Base-by-base conservation (phyloP, 257 asterid genomes). In the Paulownia fortunei region DNA sequence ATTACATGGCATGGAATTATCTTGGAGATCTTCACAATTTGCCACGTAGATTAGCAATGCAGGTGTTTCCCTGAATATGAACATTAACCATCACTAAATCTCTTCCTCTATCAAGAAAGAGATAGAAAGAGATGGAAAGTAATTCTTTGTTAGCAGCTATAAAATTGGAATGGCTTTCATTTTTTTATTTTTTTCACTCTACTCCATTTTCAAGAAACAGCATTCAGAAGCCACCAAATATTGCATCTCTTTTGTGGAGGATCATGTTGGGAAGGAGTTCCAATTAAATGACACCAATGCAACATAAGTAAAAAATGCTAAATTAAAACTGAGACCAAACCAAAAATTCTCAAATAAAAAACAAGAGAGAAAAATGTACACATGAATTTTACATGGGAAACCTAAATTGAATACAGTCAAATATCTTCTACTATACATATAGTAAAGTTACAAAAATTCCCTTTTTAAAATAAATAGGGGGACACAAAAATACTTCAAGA, bases 71-170 rank as follows among this genome's bases (percentile, higher is more conserved):
- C 58, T 18, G 11, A 62, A n/a, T 51, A 16, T 64, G 73, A 18
- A 47, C 46, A 76, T 66, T 19, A 65, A 67, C 37, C 64, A 55
- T 32, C 58, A 18, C 23, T 37, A 9, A 69, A 66, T 66, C 55
- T 66, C 16, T 41, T 32, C 46, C 65, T 63, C 44, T 8, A 3
- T 51, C 71, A 34, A 42, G 44, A 16, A 27, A 68, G 70, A 27
- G 52, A 49, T n/a, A n/a, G n/a, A n/a, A n/a, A n/a, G n/a, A 76
- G 16, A 69, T 77, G 77, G 81, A 77, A 44, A 52, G 62, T 58
- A 18, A 41, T 42, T 32, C 77, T 8, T 34, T 77, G 37, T 77
- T 68, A 24, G 81, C 30, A 55, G 62, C 63, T 72, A 55, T 77
- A 27, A 68, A 69, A 15, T 69, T 68, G 62, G 30, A 32, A 27